These are phyloP conservation scores for Colletotrichum sp. DNA, from an alignment of 2,329 filamentous ascomycete species.

Conservation along the genomic window DNA sequence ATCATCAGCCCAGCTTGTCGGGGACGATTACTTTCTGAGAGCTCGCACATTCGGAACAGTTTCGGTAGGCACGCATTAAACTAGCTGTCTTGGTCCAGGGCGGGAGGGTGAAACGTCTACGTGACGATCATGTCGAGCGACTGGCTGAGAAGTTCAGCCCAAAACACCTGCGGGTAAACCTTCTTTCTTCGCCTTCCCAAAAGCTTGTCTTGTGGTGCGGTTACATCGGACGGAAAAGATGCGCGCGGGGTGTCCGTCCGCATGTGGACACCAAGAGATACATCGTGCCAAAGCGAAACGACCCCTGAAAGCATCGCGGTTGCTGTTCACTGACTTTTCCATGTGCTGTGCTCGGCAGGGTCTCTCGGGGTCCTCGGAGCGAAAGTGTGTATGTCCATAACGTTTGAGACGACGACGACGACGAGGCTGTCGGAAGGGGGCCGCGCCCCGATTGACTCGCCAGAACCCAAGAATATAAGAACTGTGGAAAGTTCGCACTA, in stretches of 20 bases:
- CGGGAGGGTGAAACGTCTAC: neutral
- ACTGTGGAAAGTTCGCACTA: neutral
- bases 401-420: slow-evolving; percentile 7
- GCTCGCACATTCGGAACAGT: neutral
- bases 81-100: neutral
- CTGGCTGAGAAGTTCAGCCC: slow-evolving; percentile 3
- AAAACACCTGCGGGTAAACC: slow-evolving; percentile 4
- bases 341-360: neutral
- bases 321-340: neutral
- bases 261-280: neutral
- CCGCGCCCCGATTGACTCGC: neutral
- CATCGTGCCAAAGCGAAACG: neutral
- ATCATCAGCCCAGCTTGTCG: neutral
- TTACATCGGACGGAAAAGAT: neutral
- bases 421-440: neutral
- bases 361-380: neutral
- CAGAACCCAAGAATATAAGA: neutral
- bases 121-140: neutral
- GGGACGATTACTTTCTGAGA: neutral
- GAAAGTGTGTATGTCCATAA: neutral
- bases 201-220: neutral
- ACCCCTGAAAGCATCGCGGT: neutral
- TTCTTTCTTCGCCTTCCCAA: neutral
- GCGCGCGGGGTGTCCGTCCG: neutral
- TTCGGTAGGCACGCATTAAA: neutral